Evolutionary conservation across 2,329 filamentous ascomycete species (phyloP).

Genomic region (Ophiocordyceps robertsii): DNA sequence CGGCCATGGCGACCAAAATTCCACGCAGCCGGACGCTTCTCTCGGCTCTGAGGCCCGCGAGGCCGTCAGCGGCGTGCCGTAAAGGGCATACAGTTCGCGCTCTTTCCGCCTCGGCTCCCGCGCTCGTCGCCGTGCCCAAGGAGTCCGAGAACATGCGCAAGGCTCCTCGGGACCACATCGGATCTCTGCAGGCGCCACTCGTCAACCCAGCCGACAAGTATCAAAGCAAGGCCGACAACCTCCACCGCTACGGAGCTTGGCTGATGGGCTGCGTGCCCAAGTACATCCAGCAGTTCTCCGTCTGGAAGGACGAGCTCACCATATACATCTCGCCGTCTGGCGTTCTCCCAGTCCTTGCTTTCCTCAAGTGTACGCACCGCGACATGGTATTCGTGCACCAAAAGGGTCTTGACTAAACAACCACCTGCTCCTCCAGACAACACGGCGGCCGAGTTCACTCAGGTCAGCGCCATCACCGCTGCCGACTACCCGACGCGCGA

Average conservation of each 20-base stretch:
- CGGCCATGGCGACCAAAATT: slow-evolving; percentile 47
- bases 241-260: slow-evolving; percentile 94
- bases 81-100: slow-evolving; percentile 29
- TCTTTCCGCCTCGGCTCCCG: slow-evolving; percentile 34
- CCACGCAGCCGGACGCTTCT: slow-evolving; percentile 42
- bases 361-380: slow-evolving; percentile 59
- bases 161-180: slow-evolving; percentile 42
- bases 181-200: slow-evolving; percentile 61
- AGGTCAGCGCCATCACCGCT: slow-evolving; percentile 81
- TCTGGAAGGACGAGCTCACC: slow-evolving; percentile 98
- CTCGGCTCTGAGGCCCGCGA: slow-evolving; percentile 40
- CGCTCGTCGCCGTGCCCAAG: slow-evolving; percentile 43
- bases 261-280: slow-evolving; percentile 93
- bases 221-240: slow-evolving; percentile 67
- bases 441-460: slow-evolving; percentile 92
- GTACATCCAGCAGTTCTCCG: slow-evolving; percentile 97
- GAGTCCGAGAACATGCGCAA: slow-evolving; percentile 54
- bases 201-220: slow-evolving; percentile 93
- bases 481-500: slow-evolving; percentile 93
- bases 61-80: slow-evolving; percentile 21
- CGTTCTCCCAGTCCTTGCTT: slow-evolving; percentile 81
- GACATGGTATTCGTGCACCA: not conserved
- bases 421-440: slow-evolving; percentile 46
- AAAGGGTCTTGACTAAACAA: not conserved
- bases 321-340: slow-evolving; percentile 84